Evolutionary conservation across 2,329 filamentous ascomycete genomes (phyloP), one percentile per base, ranked within the genome.

Genomic region (Fusarium sambucinum): DNA sequence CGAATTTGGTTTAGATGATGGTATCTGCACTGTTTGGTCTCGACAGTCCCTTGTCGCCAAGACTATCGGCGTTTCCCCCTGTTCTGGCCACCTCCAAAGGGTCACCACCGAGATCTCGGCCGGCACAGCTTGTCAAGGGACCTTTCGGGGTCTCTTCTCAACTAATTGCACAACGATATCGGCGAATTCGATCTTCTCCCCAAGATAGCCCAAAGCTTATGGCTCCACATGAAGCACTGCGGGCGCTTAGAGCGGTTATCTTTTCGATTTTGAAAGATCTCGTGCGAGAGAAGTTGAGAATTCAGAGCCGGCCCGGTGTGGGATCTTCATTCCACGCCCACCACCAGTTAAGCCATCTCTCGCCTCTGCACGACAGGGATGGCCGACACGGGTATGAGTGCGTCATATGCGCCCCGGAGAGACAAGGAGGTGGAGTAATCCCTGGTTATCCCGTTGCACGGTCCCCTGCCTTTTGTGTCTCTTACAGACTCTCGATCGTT

Each of bases 381-480:
- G 30, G 55, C 59, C 65, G 61, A 51, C 64, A 72, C 69, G 71
- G 71, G 71, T 71, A 58, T 56, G 58, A 73, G 68, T 71, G 71
- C 71, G 71, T 73, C 71, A 73, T 73, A 73, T 73, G 71, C 65
- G 69, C 69, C 71, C 69, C 71, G 50, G 62, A 68, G 59, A 63
- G 59, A 62, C 68, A 69, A 55, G 55, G 63, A 55, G 53, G 67
- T 70, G 57, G 57, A 63, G 61, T 47, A 37, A 66, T 66, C 70
- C 68, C 56, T 70, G 59, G 60, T 56, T 51, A 47, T 63, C 63
- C 66, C 55, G 62, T 69, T 55, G 68, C 66, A 64, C 59, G 54
- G 54, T 52, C 71, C 69, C 63, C 61, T 58, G 67, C 59, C 55
- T 27, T 38, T 64, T 47, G 51, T 66, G 71, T 57, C 62, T 73